Evolutionary conservation across 495 filamentous ascomycete genomes (phyloP).

Genomic region (Talaromyces wortmannii): DNA sequence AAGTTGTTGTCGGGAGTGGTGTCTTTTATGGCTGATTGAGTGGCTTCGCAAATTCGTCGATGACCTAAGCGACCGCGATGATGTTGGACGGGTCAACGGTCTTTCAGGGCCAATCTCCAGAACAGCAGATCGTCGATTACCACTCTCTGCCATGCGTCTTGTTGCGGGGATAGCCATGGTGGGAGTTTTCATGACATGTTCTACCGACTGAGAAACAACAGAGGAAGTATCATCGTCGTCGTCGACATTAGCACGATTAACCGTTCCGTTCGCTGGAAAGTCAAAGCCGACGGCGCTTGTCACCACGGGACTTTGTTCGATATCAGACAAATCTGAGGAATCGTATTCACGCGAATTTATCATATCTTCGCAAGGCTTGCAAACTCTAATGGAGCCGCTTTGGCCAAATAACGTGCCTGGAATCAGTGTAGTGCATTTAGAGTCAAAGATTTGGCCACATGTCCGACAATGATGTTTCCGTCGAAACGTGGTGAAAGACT

Average conservation of each 20-base stretch:
- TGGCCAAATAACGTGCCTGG: slow-evolving; percentile 85
- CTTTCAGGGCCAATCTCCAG: slow-evolving; percentile 78
- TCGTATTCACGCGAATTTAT: slow-evolving; percentile 87
- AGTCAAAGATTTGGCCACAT: slow-evolving; percentile 95
- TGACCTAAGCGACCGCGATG: slow-evolving; percentile 86
- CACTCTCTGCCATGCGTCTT: slow-evolving; percentile 70
- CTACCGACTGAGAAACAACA: slow-evolving; percentile 37
- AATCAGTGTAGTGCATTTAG: slow-evolving; percentile 88
- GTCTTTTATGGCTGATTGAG: slow-evolving; percentile 73
- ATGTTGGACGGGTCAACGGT: slow-evolving; percentile 73
- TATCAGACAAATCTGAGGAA: slow-evolving; percentile 81
- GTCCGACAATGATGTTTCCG: slow-evolving; percentile 93
- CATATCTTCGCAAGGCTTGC: slow-evolving; percentile 89
- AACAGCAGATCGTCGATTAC: slow-evolving; percentile 79
- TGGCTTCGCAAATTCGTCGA: slow-evolving; percentile 54
- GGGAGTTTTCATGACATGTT: slow-evolving; percentile 41
- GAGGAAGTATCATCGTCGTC: slow-evolving; percentile 42
- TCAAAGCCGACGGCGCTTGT: slow-evolving; percentile 25
- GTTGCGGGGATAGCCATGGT: slow-evolving; percentile 86
- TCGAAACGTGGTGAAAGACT: slow-evolving; percentile 86
- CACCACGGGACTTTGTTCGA: slow-evolving; percentile 50
- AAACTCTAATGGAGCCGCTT: slow-evolving; percentile 77
- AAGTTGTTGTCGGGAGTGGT: slow-evolving; percentile 79
- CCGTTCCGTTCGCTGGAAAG: neutral
- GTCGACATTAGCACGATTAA: neutral